Evolutionary conservation across 164 flowering plant genomes (phyloP).

Genomic region (Cinnamomum micranthum): DNA sequence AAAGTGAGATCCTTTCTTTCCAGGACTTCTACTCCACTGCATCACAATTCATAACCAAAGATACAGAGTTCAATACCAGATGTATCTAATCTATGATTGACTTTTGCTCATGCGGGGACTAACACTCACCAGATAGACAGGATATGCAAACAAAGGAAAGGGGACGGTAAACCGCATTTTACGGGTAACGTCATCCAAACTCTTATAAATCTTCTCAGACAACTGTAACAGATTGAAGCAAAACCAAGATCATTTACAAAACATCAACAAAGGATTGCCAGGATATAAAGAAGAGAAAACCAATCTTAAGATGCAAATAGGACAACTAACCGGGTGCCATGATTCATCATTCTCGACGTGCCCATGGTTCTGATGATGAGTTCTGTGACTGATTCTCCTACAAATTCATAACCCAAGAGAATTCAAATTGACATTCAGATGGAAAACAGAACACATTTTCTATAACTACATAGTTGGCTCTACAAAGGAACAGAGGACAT

Average conservation of each 20-base stretch:
- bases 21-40: slow-evolving; percentile 90
- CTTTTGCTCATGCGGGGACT: neutral
- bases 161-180: slow-evolving; percentile 50
- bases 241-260: neutral
- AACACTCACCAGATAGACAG: slow-evolving; percentile 59
- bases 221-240: slow-evolving; percentile 31
- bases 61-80: neutral
- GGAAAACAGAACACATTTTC: neutral
- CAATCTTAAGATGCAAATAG: neutral
- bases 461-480: neutral
- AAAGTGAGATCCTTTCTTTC: slow-evolving; percentile 90
- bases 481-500: neutral
- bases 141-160: slow-evolving; percentile 69
- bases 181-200: slow-evolving; percentile 33
- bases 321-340: slow-evolving; percentile 40
- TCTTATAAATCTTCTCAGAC: slow-evolving; percentile 52
- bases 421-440: neutral
- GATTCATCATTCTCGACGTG: slow-evolving; percentile 53
- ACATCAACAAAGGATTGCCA: neutral
- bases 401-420: neutral
- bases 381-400: slow-evolving; percentile 66
- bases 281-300: neutral
- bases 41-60: neutral
- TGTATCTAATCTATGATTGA: neutral
- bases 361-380: slow-evolving; percentile 63